phyloP scores from a whole-genome alignment of 306 rosid species.

The Cyamopsis tetragonoloba region DNA sequence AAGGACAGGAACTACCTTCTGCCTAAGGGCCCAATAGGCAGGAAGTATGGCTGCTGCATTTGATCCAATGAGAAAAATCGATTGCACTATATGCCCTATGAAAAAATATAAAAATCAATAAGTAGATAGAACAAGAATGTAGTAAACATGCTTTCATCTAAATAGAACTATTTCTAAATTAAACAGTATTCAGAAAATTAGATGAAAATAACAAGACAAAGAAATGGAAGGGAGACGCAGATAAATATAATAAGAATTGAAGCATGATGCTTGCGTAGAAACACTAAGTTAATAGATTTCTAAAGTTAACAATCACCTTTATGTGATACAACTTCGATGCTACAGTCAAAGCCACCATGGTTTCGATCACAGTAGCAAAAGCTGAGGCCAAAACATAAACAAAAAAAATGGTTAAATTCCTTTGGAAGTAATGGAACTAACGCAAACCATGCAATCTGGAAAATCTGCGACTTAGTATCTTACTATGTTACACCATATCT shows the following conservation, averaged over 20 bases:
- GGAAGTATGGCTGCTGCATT: conserved; percentile 89
- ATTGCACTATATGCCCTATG: conserved; percentile 75
- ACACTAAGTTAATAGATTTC: conserved; percentile 17
- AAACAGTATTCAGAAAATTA: background rate
- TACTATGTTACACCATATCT: background rate
- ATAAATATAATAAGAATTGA: background rate
- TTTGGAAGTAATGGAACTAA: conserved; percentile 11
- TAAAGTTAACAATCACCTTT: conserved; percentile 53
- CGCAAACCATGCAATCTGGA: background rate
- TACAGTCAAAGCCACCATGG: conserved; percentile 98
- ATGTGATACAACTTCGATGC: conserved; percentile 72
- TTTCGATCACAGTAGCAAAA: conserved; percentile 82
- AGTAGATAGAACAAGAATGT: background rate
- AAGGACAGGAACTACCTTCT: conserved; percentile 51
- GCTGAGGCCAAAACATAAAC: conserved; percentile 44
- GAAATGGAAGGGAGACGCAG: background rate
- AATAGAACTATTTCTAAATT: background rate
- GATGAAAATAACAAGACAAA: background rate
- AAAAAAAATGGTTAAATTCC: background rate
- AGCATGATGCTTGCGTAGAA: conserved; percentile 1
- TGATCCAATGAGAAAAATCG: conserved; percentile 76
- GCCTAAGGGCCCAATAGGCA: conserved; percentile 85
- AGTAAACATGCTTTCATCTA: background rate
- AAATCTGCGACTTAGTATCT: background rate
- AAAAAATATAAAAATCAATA: background rate